A percentile compares a stretch with the other conserved stretches of the same genome.
These are phyloP conservation scores for Cyberlindnera nakhonratchasimensis DNA, from an alignment of 805 yeast genomes.

Conservation along the genomic window DNA sequence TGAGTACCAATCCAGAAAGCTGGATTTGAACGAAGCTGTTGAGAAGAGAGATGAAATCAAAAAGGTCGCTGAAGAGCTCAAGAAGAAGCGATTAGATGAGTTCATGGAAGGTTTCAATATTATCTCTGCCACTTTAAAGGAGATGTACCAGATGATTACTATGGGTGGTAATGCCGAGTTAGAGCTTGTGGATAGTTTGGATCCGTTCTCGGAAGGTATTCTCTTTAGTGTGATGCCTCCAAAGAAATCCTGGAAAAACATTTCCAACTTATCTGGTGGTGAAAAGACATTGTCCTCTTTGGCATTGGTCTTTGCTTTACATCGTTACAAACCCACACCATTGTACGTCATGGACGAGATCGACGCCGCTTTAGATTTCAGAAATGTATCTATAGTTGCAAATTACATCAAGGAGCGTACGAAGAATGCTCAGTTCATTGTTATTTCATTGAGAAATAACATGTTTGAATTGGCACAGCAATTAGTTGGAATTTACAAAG, in stretches of 20 bases:
- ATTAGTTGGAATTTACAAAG: constrained; percentile 93
- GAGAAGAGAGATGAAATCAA: constrained; percentile 61
- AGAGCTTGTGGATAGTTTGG: constrained; percentile 90
- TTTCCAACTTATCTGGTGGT: constrained; percentile 94
- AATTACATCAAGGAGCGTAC: constrained; percentile 95
- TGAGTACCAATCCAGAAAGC: constrained; percentile 62
- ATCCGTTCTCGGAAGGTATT: constrained; percentile 98
- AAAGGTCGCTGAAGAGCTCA: constrained; percentile 60
- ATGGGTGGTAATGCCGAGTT: constrained; percentile 99
- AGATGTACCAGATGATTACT: constrained; percentile 97
- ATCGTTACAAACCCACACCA: constrained; percentile 95
- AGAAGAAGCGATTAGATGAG: constrained; percentile 73
- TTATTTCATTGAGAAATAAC: constrained; percentile 90
- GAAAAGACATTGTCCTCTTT: constrained; percentile 93
- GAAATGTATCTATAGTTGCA: constrained; percentile 96
- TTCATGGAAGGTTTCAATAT: constrained; percentile 90
- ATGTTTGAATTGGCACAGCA: constrained; percentile 97
- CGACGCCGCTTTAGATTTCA: constrained; percentile 96
- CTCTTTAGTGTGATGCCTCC: constrained; percentile 99
- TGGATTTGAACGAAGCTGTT: constrained; percentile 67
- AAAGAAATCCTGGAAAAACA: constrained; percentile 95
- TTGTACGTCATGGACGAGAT: constrained; percentile 98
- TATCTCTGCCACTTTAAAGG: constrained; percentile 85
- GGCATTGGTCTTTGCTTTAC: constrained; percentile 94
- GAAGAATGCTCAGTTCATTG: constrained; percentile 93